These are phyloP conservation scores for Chaetomium sp. DNA, from an alignment of 2,329 filamentous ascomycete species.

Conservation along the genomic window DNA sequence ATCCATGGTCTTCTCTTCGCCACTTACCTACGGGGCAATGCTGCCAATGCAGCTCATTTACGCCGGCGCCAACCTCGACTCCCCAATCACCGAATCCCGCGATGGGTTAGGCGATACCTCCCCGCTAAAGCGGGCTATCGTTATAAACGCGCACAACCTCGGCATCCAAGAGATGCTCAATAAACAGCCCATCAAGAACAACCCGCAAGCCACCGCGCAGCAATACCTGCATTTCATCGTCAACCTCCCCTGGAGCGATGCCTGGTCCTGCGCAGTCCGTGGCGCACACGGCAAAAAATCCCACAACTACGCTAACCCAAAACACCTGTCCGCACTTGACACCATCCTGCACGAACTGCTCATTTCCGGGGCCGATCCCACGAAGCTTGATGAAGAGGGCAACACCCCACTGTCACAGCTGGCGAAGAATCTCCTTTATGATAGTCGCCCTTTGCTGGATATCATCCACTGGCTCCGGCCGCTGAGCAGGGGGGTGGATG, in stretches of 20 bases:
- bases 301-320: not conserved
- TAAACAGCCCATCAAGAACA: constrained; percentile 4
- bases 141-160: not conserved
- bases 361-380: constrained; percentile 4
- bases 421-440: not conserved
- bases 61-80: no score
- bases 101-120: no score
- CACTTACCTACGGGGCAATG: no score
- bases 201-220: not conserved
- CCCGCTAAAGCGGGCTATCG: constrained; percentile 16
- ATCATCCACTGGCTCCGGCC: not conserved
- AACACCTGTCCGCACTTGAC: not conserved
- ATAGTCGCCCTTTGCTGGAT: not conserved
- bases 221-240: constrained; percentile 7
- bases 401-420: not conserved
- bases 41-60: no score
- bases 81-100: no score
- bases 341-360: not conserved
- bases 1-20: no score
- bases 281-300: no score
- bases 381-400: not conserved
- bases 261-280: no score
- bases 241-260: not conserved
- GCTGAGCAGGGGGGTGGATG: constrained; percentile 6
- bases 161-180: constrained; percentile 4